Base-by-base conservation (phyloP, 1,139 yeast genomes). In the Hansenula lynferdii region DNA sequence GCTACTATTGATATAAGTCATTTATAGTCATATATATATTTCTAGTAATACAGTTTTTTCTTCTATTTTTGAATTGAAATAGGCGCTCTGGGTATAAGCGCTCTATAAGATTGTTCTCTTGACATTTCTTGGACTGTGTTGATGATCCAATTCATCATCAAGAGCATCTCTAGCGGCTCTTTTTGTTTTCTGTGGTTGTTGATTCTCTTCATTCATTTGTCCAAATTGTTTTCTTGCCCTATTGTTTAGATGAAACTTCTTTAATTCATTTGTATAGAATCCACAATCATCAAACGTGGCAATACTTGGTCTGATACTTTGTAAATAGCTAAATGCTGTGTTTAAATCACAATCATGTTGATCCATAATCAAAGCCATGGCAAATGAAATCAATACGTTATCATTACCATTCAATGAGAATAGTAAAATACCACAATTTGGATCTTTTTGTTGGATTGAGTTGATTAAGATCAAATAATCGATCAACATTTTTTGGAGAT, bases 331-430 rank as follows among this genome's bases (percentile, higher is more conserved):
- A 31, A 45, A 52, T 21, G 50, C 47, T 18, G 47, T 35, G 6
- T 42, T 14, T n/a, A 51, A 35, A 34, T 47, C 50, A 42, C 55
- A 49, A 38, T 51, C 46, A 42, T 50, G 48, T 1, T 45, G n/a
- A 16, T 53, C 54, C 30, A 47, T 47, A 22, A 53, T 44, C 20
- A 41, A 47, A 5, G 54, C 40, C 28, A 52, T 27, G 0, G 49
- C 51, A 34, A 53, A 51, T 6, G 49, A 42, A 6, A 46, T 33
- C 4, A 52, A 18, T 25, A 52, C 28, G 36, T 53, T 53, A 28
- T 53, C 57, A 35, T 53, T 53, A 27, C 57, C 57, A 36, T 53
- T 53, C 20, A 53, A 28, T 2, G 56, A 52, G 28, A 53, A 53
- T 21, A 53, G 21, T 14, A 53, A 27, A 10, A 53, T 41, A 10